A percentile compares a stretch with the other conserved stretches of the same genome.
Conservation (phyloP, 1,284 basidiomycete species). For the Cutaneotrichosporon daszewskae region DNA sequence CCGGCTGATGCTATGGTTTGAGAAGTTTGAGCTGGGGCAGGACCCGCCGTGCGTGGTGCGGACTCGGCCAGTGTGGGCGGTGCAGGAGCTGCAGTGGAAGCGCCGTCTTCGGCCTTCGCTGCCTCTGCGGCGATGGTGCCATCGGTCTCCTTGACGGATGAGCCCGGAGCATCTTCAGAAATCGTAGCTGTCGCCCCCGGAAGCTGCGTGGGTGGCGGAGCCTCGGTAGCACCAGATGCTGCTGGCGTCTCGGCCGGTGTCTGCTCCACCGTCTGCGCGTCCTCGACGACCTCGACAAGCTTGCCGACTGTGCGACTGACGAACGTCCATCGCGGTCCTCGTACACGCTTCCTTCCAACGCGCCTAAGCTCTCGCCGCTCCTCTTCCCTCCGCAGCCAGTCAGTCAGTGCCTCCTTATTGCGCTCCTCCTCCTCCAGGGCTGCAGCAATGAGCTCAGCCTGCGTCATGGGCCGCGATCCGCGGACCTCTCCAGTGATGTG, state of each 20-base stretch:
- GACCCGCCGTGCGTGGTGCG: background rate
- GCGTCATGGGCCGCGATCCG: conserved; percentile 41
- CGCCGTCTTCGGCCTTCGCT: too few species aligned
- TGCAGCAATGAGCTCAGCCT: conserved; percentile 51
- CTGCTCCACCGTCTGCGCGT: background rate
- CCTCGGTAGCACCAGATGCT: too few species aligned
- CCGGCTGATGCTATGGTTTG: background rate
- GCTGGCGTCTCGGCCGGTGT: conserved; percentile 1
- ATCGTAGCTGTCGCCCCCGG: too few species aligned
- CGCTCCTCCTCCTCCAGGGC: conserved; percentile 52
- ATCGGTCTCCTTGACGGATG: too few species aligned
- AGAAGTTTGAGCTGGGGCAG: background rate
- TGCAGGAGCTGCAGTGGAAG: background rate
- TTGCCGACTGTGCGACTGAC: conserved; percentile 46
- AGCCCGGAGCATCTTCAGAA: too few species aligned
- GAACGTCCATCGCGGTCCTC: conserved; percentile 51
- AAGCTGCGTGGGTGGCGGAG: too few species aligned
- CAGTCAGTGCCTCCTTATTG: conserved; percentile 50
- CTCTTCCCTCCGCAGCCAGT: conserved; percentile 51
- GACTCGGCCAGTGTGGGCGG: background rate
- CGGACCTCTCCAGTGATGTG: conserved; percentile 36
- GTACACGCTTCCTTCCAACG: conserved; percentile 46
- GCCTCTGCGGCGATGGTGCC: too few species aligned
- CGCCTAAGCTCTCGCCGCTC: conserved; percentile 48
- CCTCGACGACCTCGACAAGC: conserved; percentile 32